Evolutionary conservation across 106 monocot genomes (phyloP), one percentile per base, ranked within the genome.

Genomic region (Dendrobium catenatum): DNA sequence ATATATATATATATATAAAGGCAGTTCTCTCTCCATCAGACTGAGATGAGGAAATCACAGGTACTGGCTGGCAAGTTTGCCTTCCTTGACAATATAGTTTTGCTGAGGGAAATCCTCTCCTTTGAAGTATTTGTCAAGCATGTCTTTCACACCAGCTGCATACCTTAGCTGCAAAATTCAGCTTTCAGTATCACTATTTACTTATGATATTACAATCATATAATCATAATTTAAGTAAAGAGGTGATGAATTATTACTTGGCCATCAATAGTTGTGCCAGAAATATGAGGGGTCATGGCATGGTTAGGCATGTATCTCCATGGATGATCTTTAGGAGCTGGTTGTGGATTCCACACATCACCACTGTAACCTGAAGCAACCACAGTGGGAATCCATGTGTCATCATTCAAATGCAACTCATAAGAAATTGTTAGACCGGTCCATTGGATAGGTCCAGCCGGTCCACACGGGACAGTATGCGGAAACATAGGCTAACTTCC

Each of bases 271-370:
- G 98, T 98, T 4, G 94, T 94, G 64, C 94, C 94, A 9, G 94
- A 98, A 67, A 91, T 91, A 68, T 98, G 97, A 77, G 97, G 97
- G 4, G 94, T 98, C 97, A 98, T 98, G 7, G 97, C 97, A 8
- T 98, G 94, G 81, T 98, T 94, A 27, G 94, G 97, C 97, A 98
- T 98, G 83, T 87, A 85, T 22, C 97, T 85, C 97, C 97, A 98
- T 22, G 94, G 94, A 77, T 98, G 97, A 79, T 98, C 97, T 81
- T 93, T 98, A 5, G 97, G 97, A 79, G 97, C 97, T 73, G 97
- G 97, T 37, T 98, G 97, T 75, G 94, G 97, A 73, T 85, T 74
- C 97, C 97, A 98, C n/a, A 98, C 97, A 84, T 98, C 97, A 24
- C 97, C 97, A 83, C 97, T 87, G 79, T 98, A 98, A 78, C 97